Base-by-base conservation (phyloP, 2,329 filamentous ascomycete species). In the Paecilomyces niveus region DNA sequence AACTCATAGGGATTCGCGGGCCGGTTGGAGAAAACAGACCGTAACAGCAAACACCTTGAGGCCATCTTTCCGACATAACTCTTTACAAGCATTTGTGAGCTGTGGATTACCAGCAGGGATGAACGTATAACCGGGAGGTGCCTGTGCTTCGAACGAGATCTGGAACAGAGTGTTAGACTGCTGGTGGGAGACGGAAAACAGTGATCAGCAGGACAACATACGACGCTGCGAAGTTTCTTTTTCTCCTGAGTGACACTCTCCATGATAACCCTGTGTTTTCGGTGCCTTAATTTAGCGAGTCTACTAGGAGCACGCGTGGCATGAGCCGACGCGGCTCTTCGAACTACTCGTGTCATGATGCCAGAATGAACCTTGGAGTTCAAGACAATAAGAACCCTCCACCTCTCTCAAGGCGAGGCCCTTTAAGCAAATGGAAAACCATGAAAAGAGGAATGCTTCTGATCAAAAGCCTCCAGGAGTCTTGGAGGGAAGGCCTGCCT, bases 71-170 rank as follows among this genome's bases (percentile, higher is more conserved):
- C 82, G 78, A 63, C 84, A 86, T 49, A 81, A 68, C 64, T 86
- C 83, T 70, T 86, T 87, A 71, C 82, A 83, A 58, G 79, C 79
- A 53, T 79, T 79, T 18, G 84, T 85, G 54, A 88, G 76, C 57
- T 82, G 79, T 1, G 83, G 83, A 60, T 84, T 82, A 24, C 85
- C 85, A 53, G 83, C 79, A 22, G 83, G 80, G 54, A 87, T 79
- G 65, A 85, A 86, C 0, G 79, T 82, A 67, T 85, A 87, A n/a
- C 83, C 84, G 54, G 72, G 70, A 9, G 83, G 84, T 22, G 84
- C 76, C 63, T 80, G 75, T n/a, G 76, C 72, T 59, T 80, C 76
- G 63, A 83, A 84, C 21, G 80, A 80, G 51, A 83, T 77, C 84
- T 86, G 69, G 55, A 45, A 57, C 35, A 31, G 57, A 61, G 59